phyloP scores from a whole-genome alignment of 768 basidiomycete species.

The Scleroderma bovista region DNA sequence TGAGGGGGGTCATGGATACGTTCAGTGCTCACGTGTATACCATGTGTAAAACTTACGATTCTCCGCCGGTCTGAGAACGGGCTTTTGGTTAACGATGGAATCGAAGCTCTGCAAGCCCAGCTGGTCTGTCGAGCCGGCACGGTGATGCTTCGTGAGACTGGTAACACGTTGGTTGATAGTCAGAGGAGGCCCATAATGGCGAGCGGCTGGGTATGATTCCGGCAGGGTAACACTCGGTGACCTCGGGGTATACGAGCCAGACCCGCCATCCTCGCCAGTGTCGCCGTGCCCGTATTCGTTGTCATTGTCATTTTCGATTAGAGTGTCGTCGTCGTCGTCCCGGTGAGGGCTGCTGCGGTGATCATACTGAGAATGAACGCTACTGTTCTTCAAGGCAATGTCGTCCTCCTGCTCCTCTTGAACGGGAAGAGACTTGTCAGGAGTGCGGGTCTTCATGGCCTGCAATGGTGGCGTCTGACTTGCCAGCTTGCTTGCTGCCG shows the following conservation, averaged over 20 bases:
- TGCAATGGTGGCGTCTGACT: constrained; percentile 56
- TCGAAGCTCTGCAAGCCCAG: constrained; percentile 57
- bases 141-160: constrained; percentile 43
- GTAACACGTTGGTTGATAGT: constrained; percentile 23
- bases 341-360: constrained; percentile 32
- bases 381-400: constrained; percentile 33
- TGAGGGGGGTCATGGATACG: constrained; percentile 4
- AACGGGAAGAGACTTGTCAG: constrained; percentile 69
- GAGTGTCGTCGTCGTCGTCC: constrained; percentile 43
- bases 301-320: constrained; percentile 37
- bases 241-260: constrained; percentile 58
- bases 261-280: constrained; percentile 43
- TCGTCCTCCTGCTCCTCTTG: constrained; percentile 77
- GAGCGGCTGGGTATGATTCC: constrained; percentile 31
- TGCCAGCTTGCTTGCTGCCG: constrained; percentile 32
- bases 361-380: constrained; percentile 35
- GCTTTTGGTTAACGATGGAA: constrained; percentile 47
- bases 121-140: constrained; percentile 57
- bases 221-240: constrained; percentile 62
- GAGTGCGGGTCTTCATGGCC: constrained; percentile 47
- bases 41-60: constrained; percentile 21
- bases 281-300: constrained; percentile 29
- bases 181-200: constrained; percentile 26
- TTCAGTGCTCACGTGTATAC: constrained; percentile 12
- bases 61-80: constrained; percentile 24